These are phyloP conservation scores for Tolypocladium ovalisporum DNA, from an alignment of 2,329 filamentous ascomycete genomes.

Conservation along the genomic window DNA sequence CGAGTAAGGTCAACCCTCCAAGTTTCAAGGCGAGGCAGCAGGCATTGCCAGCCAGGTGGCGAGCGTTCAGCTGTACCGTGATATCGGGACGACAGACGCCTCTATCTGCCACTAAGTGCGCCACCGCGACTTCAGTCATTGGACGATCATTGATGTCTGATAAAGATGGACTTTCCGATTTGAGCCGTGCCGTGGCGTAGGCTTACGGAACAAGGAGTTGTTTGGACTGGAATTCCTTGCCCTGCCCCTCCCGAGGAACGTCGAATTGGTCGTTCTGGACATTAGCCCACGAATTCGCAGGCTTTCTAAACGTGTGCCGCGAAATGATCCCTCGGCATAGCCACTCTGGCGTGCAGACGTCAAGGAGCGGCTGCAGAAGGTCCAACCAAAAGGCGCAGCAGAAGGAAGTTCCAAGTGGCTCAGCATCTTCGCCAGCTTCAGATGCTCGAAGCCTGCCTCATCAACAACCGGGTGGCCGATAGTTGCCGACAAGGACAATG, in stretches of 20 bases:
- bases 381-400: background rate
- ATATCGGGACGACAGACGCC: background rate
- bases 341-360: background rate
- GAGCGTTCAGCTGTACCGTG: background rate
- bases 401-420: too few species aligned
- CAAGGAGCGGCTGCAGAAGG: background rate
- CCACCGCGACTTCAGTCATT: background rate
- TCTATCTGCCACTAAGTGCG: background rate
- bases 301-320: background rate
- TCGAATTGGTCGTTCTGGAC: background rate
- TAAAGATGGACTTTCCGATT: background rate
- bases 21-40: background rate
- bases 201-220: background rate
- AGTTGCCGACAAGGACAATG: background rate
- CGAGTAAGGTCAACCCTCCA: background rate
- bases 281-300: background rate
- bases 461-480: background rate
- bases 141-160: background rate
- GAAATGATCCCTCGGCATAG: background rate
- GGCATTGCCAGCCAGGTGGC: background rate
- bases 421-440: background rate
- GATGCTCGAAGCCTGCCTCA: background rate
- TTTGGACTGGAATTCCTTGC: background rate
- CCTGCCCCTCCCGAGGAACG: background rate
- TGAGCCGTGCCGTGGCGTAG: background rate